phyloP scores from a whole-genome alignment of 2,329 filamentous ascomycete species.

The Beauveria brongniartii region DNA sequence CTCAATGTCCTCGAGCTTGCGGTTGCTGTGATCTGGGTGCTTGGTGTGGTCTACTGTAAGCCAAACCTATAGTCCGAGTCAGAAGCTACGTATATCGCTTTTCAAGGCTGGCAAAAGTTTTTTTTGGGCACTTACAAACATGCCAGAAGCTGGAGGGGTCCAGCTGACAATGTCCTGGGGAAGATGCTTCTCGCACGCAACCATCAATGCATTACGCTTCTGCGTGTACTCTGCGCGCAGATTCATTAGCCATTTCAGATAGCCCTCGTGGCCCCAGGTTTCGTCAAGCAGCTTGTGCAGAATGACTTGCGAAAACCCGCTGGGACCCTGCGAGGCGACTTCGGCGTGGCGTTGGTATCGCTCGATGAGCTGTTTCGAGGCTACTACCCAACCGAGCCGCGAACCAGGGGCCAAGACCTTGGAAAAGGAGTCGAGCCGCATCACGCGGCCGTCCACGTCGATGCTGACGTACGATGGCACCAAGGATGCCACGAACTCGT shows the following conservation, averaged over 20 bases:
- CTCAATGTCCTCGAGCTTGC: conserved; percentile 60
- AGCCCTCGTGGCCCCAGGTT: conserved; percentile 87
- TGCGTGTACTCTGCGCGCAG: conserved; percentile 73
- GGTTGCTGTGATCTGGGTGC: conserved; percentile 52
- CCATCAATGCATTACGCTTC: conserved; percentile 67
- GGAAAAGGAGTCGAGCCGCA: conserved; percentile 88
- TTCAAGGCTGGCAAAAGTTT: neutral
- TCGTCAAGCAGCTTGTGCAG: conserved; percentile 88
- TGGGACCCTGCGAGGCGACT: conserved; percentile 75
- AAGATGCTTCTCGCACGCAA: conserved; percentile 70
- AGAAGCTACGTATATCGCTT: neutral
- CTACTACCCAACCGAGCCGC: conserved; percentile 83
- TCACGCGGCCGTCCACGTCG: conserved; percentile 78
- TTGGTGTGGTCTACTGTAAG: conserved; percentile 57
- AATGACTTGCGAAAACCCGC: conserved; percentile 74
- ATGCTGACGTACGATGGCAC: conserved; percentile 67
- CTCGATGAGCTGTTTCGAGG: conserved; percentile 74
- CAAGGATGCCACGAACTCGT: conserved; percentile 59
- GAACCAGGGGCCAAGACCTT: conserved; percentile 83
- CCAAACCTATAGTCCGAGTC: conserved; percentile 50
- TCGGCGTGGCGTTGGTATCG: conserved; percentile 77
- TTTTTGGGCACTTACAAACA: conserved; percentile 67
- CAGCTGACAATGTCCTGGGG: conserved; percentile 70
- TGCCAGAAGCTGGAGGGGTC: conserved; percentile 74
- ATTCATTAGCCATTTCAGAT: conserved; percentile 80